A percentile compares a stretch with the other conserved stretches of the same genome.
These are phyloP conservation scores for Francoa sonchifolia DNA, from an alignment of 441 rosid genomes.

Conservation along the genomic window DNA sequence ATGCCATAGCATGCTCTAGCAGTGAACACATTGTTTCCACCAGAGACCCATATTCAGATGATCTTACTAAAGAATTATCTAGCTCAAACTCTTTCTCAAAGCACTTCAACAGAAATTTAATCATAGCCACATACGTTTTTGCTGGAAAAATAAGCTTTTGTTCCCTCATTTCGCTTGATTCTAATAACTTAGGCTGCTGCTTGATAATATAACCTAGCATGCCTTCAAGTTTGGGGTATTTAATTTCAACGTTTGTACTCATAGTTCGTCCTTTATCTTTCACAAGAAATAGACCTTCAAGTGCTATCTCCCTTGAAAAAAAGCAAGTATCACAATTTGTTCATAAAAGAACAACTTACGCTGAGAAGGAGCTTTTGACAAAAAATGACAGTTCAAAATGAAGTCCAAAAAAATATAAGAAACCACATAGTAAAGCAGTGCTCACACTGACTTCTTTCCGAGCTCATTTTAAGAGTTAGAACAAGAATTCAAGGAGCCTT, in stretches of 20 bases:
- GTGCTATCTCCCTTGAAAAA: slow-evolving; percentile 98
- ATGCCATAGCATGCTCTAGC: slow-evolving; percentile 81
- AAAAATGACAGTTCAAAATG: slow-evolving; percentile 1
- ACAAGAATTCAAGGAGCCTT: no score
- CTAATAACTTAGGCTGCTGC: slow-evolving; percentile 70
- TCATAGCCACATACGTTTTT: slow-evolving; percentile 62
- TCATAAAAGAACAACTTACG: no score
- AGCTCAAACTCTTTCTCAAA: slow-evolving; percentile 66
- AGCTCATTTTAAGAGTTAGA: no score
- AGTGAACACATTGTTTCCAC: slow-evolving; percentile 61
- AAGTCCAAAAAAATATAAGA: no score
- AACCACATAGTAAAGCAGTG: no score
- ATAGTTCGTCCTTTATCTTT: slow-evolving; percentile 36
- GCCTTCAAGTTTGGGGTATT: slow-evolving; percentile 61
- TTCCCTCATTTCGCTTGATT: slow-evolving; percentile 54
- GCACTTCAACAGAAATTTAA: slow-evolving; percentile 72
- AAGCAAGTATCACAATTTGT: no score
- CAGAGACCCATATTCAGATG: slow-evolving; percentile 48
- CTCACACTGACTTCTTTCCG: no score
- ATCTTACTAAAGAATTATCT: slow-evolving; percentile 34
- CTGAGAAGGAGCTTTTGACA: slow-evolving; percentile 1
- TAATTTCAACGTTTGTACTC: slow-evolving; percentile 33
- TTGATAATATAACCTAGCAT: slow-evolving; percentile 67
- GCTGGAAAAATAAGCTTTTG: slow-evolving; percentile 78
- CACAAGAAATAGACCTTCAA: slow-evolving; percentile 66